Evolutionary conservation across 1,284 basidiomycete species (phyloP).

Genomic region (Porodaedalea pini): DNA sequence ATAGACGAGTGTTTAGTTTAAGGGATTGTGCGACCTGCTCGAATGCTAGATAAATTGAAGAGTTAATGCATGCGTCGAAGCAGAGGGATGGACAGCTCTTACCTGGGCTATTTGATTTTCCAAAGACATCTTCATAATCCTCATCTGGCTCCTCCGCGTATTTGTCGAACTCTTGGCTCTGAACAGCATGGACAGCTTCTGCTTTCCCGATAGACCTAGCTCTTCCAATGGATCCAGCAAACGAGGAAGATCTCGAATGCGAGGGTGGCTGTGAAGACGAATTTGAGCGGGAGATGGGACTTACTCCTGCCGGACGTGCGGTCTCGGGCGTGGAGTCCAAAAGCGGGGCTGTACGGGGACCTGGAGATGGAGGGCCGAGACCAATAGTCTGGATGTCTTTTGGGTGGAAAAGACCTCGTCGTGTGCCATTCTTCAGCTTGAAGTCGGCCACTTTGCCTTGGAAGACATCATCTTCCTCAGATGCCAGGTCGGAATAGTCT

Average conservation of each 20-base stretch:
- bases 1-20: slow-evolving; percentile 79
- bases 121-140: slow-evolving; percentile 91
- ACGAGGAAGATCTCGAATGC: slow-evolving; percentile 52
- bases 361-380: slow-evolving; percentile 43
- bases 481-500: slow-evolving; percentile 85
- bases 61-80: neutral
- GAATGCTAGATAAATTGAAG: slow-evolving; percentile 38
- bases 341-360: slow-evolving; percentile 62
- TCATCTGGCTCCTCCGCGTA: slow-evolving; percentile 83
- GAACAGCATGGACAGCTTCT: slow-evolving; percentile 47
- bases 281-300: slow-evolving; percentile 23
- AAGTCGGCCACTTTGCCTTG: slow-evolving; percentile 78
- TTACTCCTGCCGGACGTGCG: slow-evolving; percentile 27
- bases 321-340: slow-evolving; percentile 44
- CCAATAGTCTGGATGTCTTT: slow-evolving; percentile 80
- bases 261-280: slow-evolving; percentile 25
- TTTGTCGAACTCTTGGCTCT: slow-evolving; percentile 67
- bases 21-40: slow-evolving; percentile 65
- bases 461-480: slow-evolving; percentile 72
- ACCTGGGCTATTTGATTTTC: slow-evolving; percentile 64
- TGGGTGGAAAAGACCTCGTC: slow-evolving; percentile 79
- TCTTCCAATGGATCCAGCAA: slow-evolving; percentile 61
- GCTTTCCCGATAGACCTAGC: slow-evolving; percentile 61
- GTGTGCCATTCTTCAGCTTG: slow-evolving; percentile 71
- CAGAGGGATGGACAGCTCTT: slow-evolving; percentile 28